Evolutionary conservation across 805 yeast genomes (phyloP), one percentile per base, ranked within the genome.

Genomic region (Ogataea henricii): DNA sequence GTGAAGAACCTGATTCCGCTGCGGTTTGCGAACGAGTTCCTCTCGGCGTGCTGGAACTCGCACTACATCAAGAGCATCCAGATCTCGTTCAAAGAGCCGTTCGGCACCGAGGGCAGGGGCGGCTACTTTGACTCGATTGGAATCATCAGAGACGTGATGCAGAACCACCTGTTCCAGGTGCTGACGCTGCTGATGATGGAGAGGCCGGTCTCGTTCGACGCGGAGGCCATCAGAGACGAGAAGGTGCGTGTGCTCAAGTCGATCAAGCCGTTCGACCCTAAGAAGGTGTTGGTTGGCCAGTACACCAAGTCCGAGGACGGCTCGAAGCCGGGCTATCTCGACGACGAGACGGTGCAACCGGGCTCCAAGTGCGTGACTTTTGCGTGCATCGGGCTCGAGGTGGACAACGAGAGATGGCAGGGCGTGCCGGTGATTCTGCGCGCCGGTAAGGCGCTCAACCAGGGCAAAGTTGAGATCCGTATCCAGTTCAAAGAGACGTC

Each of bases 31-130:
- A 94, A 94, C 72, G 84, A 85, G 64, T 81, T 92, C 68, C 76
- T 94, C 64, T 80, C 80, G 62, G 89, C 96, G n/a, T 80, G 87
- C 47, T 94, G 97, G 97, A 85, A 87, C 73, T 83, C 77, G 65
- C 79, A 87, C 54, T 85, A 79, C 68, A 82, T 94, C 63, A 77
- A 82, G 53, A 80, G 85, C 33, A 83, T 94, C 53, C 97, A 92
- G 74, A 83, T 94, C 57, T 80, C 92, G 12, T 92, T 94, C 77
- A 94, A 94, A 74, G 99, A 94, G 73, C 89, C 94, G n/a, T 94
- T 94, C 60, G 99, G 99, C 47, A 94, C 99, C 34, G 97, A 94
- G 72, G 99, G 99, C 48, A 83, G 99, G 66, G 99, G 99, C 58
- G 99, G 99, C 32, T 94, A 94, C 74, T 94, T 94, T 64, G 98